Evolutionary conservation across 805 yeast genomes (phyloP), one percentile per base, ranked within the genome.

Genomic region (Kockiozyma suomiensis): DNA sequence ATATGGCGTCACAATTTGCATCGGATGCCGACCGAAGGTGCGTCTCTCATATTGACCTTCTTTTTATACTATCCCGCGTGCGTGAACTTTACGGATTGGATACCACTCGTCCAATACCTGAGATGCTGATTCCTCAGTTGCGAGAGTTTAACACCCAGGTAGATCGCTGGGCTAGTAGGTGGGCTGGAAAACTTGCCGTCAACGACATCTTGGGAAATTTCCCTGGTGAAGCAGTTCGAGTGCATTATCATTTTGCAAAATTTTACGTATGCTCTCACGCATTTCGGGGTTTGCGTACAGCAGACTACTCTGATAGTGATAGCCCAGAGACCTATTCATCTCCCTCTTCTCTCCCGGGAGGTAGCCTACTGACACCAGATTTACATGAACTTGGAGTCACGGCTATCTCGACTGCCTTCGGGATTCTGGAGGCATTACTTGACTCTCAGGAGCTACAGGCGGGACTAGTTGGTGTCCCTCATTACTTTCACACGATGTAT

Each of bases 401-500:
- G 23, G 61, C 64, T 5, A 56, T 59, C 23, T 32, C 59, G 21
- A 51, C 60, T 5, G 64, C 64, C 10, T 59, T 56, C 21, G 50
- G 61, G 2, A 51, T 59, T 19, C 52, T 59, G 15, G 47, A 56
- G 10, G 35, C 46, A 2, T 33, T 59, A 17, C 37, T 59, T 10
- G 54, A 55, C 2, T 59, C 64, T 13, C 50, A 54, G 4, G 64
- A 56, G 46, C 57, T 59, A 33, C 35, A 51, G 21, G 51, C 50
- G 15, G 53, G 52, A 4, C 35, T 59, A 26, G 59, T 59, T 21
- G 64, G 64, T 5, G 55, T 55, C 3, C 64, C 64, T 1, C 64
- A 59, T 38, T 59, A 59, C 41, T 59, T 59, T 35, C 64, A 59
- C 45, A 59, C 59, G 15, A 59, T 59, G 64, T 59, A 42, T 26